Evolutionary conservation across 768 basidiomycete species (phyloP), one percentile per base, ranked within the genome.

Genomic region (Amylocystis lapponica): DNA sequence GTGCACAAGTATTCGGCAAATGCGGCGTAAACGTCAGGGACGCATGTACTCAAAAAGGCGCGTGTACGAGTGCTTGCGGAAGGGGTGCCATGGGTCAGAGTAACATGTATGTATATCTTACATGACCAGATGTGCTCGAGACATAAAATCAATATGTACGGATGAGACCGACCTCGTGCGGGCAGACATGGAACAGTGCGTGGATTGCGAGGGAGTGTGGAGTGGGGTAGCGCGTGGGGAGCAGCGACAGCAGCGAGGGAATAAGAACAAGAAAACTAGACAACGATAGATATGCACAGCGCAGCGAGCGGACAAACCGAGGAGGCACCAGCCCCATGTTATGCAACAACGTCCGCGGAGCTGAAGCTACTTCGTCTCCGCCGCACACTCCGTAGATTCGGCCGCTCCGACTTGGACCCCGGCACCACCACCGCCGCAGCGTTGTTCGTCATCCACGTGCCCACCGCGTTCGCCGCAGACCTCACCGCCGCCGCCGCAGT

Each of bases 341-440:
- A 91, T 55, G 85, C 87, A 47, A 90, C 78, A 17, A 91, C 82
- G 60, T 92, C 89, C 3, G 85, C 88, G 43, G 82, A 72, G 58
- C 90, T 91, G 63, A 92, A 92, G 55, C 90, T 92, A 58, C 89
- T 91, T 46, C 89, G 71, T 57, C 89, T 69, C 48, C 86, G 75
- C 50, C 87, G 73, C 38, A 88, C 76, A 32, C 70, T 83, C 40
- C 89, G 73, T 48, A 89, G 65, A 2, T 81, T 79, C 7, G 89
- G 89, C 29, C 87, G 78, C 49, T 77, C 81, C 1, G 79, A 72
- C 60, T 86, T 90, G 29, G 79, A 76, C 13, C 75, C 77, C 16
- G 85, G 81, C 12, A 80, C 77, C 30, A 91, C 83, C 27, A 89
- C 79, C 3, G 80, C 76, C 41, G 71, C 74, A 1, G 71, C 72